Evolutionary conservation across 2,329 filamentous ascomycete genomes (phyloP).

Genomic region (Ophiostoma pallidulum): DNA sequence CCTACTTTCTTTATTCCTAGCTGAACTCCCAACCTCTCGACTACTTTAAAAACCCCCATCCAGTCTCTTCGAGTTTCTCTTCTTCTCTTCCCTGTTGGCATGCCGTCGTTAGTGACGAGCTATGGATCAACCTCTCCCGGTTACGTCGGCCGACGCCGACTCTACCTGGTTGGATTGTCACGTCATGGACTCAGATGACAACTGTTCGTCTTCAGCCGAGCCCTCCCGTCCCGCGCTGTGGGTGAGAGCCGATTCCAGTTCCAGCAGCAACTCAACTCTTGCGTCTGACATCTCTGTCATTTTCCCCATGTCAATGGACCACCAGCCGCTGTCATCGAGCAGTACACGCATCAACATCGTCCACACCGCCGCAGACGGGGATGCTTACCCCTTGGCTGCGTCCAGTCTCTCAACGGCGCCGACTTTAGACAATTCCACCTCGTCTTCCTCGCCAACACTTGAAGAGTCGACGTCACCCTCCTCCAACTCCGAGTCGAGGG

Average conservation of each 20-base stretch:
- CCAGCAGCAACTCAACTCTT: constrained; percentile 22
- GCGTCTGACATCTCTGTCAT: constrained; percentile 24
- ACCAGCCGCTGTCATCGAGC: constrained; percentile 45
- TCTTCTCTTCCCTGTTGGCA: constrained; percentile 23
- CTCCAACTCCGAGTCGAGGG: constrained; percentile 38
- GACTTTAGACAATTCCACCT: constrained; percentile 21
- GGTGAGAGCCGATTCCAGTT: constrained; percentile 22
- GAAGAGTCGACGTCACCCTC: constrained; percentile 39
- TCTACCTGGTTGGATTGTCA: constrained; percentile 37
- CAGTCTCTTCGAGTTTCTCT: constrained; percentile 1
- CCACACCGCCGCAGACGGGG: constrained; percentile 15
- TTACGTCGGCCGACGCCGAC: constrained; percentile 33
- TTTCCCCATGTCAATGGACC: constrained; percentile 29
- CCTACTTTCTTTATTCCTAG: neutral
- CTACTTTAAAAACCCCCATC: constrained; percentile 8
- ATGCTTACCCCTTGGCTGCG: constrained; percentile 20
- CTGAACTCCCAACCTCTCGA: no score
- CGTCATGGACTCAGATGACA: constrained; percentile 35
- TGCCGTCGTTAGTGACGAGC: constrained; percentile 35
- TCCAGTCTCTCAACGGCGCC: constrained; percentile 9
- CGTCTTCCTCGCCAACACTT: constrained; percentile 33
- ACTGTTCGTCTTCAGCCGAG: constrained; percentile 21
- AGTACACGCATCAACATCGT: constrained; percentile 39
- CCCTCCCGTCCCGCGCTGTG: constrained; percentile 30
- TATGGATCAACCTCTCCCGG: constrained; percentile 38